A percentile compares a stretch with the other conserved stretches of the same genome.
These are phyloP conservation scores for Mortierella sp. DNA, from an alignment of 371 early-diverging fungal genomes.

Conservation along the genomic window DNA sequence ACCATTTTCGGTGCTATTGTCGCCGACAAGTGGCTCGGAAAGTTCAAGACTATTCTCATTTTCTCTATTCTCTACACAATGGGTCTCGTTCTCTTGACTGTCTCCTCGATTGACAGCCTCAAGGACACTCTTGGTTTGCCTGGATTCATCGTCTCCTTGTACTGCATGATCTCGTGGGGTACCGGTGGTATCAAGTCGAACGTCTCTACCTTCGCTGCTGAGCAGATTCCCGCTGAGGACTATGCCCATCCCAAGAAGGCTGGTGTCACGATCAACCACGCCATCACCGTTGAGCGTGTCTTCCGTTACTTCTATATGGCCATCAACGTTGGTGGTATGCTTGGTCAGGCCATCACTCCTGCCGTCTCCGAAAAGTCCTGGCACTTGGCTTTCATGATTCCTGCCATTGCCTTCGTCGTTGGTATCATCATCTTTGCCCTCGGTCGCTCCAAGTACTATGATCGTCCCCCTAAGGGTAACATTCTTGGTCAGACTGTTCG, in stretches of 20 bases:
- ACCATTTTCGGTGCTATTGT: constrained; percentile 83
- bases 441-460: constrained; percentile 68
- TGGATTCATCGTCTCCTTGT: constrained; percentile 71
- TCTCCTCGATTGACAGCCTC: constrained; percentile 69
- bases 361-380: constrained; percentile 63
- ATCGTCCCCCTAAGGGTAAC: constrained; percentile 71
- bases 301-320: constrained; percentile 86
- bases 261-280: constrained; percentile 59
- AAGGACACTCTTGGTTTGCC: constrained; percentile 66
- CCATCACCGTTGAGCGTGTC: constrained; percentile 63
- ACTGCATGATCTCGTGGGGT: constrained; percentile 81
- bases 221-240: constrained; percentile 62
- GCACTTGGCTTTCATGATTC: constrained; percentile 69
- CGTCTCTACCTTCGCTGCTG: constrained; percentile 78
- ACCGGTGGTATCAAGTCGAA: constrained; percentile 92
- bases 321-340: constrained; percentile 82
- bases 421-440: constrained; percentile 66
- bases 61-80: constrained; percentile 73
- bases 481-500: constrained; percentile 63
- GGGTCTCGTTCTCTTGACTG: constrained; percentile 72
- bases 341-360: constrained; percentile 71
- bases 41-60: constrained; percentile 80
- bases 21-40: constrained; percentile 85
- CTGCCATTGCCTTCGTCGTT: constrained; percentile 74
- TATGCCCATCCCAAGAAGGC: constrained; percentile 50